Base-by-base conservation (phyloP, 371 early-diverging fungal species). In the Rhizopus sp. region DNA sequence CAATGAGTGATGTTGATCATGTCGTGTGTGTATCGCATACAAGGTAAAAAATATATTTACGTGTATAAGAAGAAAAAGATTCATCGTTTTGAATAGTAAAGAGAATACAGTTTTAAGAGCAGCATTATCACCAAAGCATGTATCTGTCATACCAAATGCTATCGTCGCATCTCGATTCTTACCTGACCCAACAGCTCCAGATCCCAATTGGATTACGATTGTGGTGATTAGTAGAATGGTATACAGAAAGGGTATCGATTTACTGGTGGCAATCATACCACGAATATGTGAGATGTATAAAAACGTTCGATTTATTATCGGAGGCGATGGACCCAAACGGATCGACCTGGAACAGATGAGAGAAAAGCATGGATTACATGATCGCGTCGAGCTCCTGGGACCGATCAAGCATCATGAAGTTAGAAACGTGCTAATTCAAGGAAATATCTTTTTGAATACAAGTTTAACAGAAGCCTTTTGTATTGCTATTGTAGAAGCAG, bases 381-480 rank as follows among this genome's bases (percentile, higher is more conserved):
- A 95, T 64, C 89, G 96, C 30, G 98, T 99, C 0, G 86, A 86
- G 59, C 72, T 99, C 32, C 61, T 99, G n/a, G 99, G 98, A 2
- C 82, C 89, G 0, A 85, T 99, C 37, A 78, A 86, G 48, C 93
- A 96, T 53, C 85, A 88, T 37, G 78, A 95, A 59, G 94, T 99
- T 4, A 85, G 94, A 9, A 81, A 90, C 53, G 94, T 93, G 8
- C 72, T 99, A 33, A 88, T 94, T n/a, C 90, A 92, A 54, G 97
- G 98, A 23, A 89, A 98, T 59, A 96, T 99, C 7, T 99, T 99
- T 64, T 77, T 99, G 37, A 99, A 99, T 69, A 98, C 99, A 12
- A 96, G 97, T 45, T 80, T 99, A 65, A 99, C 99, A 1, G 99
- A 99, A 63, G 98, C 99, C 3, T 99, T 99, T 68, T 99, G 99